Conservation (phyloP, 345 rosid genomes). For the Laguncularia racemosa region DNA sequence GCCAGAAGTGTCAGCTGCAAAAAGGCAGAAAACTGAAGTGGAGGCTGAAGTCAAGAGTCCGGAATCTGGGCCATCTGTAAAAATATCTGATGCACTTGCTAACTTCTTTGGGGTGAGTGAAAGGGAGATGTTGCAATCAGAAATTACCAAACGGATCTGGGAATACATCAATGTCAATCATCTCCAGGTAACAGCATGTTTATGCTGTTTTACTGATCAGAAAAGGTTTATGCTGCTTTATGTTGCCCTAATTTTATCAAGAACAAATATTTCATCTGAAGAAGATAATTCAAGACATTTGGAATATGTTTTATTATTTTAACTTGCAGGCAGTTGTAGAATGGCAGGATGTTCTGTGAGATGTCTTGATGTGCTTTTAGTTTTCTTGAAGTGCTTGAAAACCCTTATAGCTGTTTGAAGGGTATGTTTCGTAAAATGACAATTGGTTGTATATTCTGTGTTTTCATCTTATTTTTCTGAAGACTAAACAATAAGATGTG, state of each 20-base stretch:
- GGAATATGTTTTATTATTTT: too few relatives aligned
- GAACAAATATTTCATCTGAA: neutral
- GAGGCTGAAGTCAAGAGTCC: slow-evolving; percentile 7
- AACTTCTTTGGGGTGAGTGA: slow-evolving; percentile 24
- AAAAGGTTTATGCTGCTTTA: neutral
- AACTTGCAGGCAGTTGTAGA: too few relatives aligned
- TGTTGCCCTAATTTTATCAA: neutral
- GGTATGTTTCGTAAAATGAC: too few relatives aligned
- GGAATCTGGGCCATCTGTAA: slow-evolving; percentile 16
- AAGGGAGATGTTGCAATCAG: slow-evolving; percentile 26
- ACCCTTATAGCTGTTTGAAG: too few relatives aligned
- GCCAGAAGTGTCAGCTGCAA: slow-evolving; percentile 17
- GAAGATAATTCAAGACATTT: too few relatives aligned
- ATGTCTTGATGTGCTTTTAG: too few relatives aligned
- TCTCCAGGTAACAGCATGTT: slow-evolving; percentile 16
- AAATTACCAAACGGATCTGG: slow-evolving; percentile 21
- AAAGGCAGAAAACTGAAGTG: slow-evolving; percentile 19
- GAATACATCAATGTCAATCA: slow-evolving; percentile 26
- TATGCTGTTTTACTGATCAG: neutral
- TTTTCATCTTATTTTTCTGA: too few relatives aligned
- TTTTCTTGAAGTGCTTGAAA: too few relatives aligned
- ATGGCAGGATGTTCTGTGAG: too few relatives aligned
- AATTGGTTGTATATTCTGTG: too few relatives aligned
- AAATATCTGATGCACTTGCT: slow-evolving; percentile 30
- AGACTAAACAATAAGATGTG: too few relatives aligned